Base-by-base conservation (phyloP, 2,329 filamentous ascomycete genomes). In the Ceratocystis cacaofunesta region DNA sequence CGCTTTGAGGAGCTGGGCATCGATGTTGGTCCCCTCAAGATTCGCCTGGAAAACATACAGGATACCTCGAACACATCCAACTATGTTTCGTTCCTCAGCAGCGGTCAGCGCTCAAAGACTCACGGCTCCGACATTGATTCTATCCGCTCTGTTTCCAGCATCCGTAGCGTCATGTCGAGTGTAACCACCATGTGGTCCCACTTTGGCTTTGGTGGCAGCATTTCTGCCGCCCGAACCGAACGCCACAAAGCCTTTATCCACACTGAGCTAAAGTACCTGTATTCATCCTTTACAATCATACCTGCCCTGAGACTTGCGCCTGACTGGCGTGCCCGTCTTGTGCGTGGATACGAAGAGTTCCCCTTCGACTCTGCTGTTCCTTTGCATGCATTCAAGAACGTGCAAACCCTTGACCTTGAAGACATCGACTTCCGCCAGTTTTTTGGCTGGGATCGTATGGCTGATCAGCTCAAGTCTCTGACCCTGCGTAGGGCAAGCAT, bases 251-350 rank as follows among this genome's bases (percentile, higher is more conserved):
- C 87, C 66, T 88, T 90, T 57, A 77, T 94, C 65, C 86, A 94
- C 73, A 85, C 88, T 66, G 94, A 99, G 74, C 78, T 96, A 70
- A 96, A 92, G 75, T 97, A 99, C 74, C 80, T 99, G 43, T 99
- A 96, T 77, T 97, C 94, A 52, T 90, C 94, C 66, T 99, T 97
- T 73, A 99, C 94, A 72, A 99, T 97, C 77, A 95, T 99, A 55
- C 94, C 94, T 0, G 96, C 90, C 72, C 79, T 99, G 69, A 86
- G 88, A 69, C 80, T 99, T 65, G 86, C 92, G 32, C 92, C 92
- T n/a, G 94, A 99, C 75, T 92, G 91, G 79, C 89, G 90, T 70
- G 92, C 92, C 61, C 86, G 88, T 64, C 79, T 96, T 68, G 96
- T 99, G 70, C 84, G 87, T 70, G 92, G 92, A 32, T 97, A 94